Conservation (phyloP, 306 rosid species). For the Cicer judaicum region DNA sequence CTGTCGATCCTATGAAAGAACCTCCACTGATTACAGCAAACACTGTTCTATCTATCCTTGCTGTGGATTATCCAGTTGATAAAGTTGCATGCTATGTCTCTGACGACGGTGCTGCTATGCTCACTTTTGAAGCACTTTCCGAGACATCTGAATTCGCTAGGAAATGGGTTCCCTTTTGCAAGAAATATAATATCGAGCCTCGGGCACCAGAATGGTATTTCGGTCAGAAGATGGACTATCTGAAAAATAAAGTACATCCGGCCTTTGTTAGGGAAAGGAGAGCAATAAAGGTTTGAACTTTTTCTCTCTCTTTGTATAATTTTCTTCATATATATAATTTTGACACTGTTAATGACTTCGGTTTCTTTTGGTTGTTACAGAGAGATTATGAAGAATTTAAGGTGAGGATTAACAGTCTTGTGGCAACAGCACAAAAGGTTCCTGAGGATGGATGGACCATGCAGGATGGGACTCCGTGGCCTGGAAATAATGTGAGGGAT, state of each 20-base stretch:
- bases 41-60: constrained; percentile 92
- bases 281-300: constrained; percentile 82
- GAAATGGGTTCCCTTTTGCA: constrained; percentile 90
- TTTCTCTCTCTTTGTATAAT: neutral
- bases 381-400: constrained; percentile 97
- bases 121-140: constrained; percentile 95
- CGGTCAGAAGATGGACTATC: constrained; percentile 82
- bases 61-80: constrained; percentile 92
- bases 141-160: constrained; percentile 95
- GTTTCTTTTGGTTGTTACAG: constrained; percentile 48
- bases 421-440: constrained; percentile 88
- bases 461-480: constrained; percentile 99
- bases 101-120: constrained; percentile 99
- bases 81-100: constrained; percentile 98
- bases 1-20: constrained; percentile 95
- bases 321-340: neutral
- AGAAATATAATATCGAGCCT: constrained; percentile 85
- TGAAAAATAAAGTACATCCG: constrained; percentile 90
- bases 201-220: constrained; percentile 98
- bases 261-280: constrained; percentile 94
- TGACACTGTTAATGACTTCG: constrained; percentile 4
- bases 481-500: constrained; percentile 92
- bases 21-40: constrained; percentile 96
- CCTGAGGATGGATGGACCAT: constrained; percentile 99
- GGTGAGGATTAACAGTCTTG: constrained; percentile 84